These are phyloP conservation scores for Centrapalus pauciflorus DNA, from an alignment of 129 eudicot species.

Conservation along the genomic window DNA sequence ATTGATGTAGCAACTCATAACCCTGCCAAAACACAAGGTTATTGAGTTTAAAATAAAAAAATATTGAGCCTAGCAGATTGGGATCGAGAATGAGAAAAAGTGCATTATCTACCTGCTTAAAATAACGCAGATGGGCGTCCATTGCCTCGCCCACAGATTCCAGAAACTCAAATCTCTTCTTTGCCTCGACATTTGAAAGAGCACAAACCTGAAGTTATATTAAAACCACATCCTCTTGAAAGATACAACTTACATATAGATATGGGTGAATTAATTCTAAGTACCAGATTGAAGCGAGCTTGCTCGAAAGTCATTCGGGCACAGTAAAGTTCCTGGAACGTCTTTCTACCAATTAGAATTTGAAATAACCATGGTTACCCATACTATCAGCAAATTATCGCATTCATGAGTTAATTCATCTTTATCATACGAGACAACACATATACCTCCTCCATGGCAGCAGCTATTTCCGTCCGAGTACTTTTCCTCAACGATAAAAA, in stretches of 20 bases:
- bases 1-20: conserved; percentile 83
- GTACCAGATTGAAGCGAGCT: conserved; percentile 89
- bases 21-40: conserved; percentile 41
- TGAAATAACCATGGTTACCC: conserved; percentile 40
- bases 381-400: conserved; percentile 32
- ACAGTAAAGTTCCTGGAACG: conserved; percentile 86
- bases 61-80: not conserved
- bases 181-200: conserved; percentile 82
- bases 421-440: conserved; percentile 25
- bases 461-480: conserved; percentile 65
- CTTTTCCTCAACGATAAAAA: conserved; percentile 77
- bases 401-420: not conserved
- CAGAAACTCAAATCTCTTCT: conserved; percentile 80
- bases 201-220: conserved; percentile 62
- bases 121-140: conserved; percentile 91
- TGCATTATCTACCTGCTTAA: conserved; percentile 58
- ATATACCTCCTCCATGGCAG: conserved; percentile 78
- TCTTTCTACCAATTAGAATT: conserved; percentile 76
- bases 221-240: conserved; percentile 5
- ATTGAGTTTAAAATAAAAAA: not conserved
- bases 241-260: conserved; percentile 1
- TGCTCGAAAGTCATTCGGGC: conserved; percentile 84
- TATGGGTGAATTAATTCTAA: not conserved
- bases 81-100: not conserved
- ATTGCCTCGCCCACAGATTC: conserved; percentile 83